phyloP scores from a whole-genome alignment of 768 basidiomycete genomes.

The Tephrocybe sp. region DNA sequence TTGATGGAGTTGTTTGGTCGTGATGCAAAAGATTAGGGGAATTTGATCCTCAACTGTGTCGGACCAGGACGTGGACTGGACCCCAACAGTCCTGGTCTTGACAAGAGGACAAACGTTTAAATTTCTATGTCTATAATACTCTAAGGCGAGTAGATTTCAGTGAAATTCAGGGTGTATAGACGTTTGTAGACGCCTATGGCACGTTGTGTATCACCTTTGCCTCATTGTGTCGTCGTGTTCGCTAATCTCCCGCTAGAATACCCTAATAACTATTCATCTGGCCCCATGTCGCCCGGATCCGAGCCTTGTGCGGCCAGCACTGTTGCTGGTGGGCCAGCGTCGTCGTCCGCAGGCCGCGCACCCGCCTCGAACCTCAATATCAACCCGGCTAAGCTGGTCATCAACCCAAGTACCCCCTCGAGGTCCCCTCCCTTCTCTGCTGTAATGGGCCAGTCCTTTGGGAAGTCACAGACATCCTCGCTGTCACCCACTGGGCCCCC shows the following conservation, averaged over 20 bases:
- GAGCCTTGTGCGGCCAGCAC: slow-evolving; percentile 18
- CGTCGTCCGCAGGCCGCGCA: slow-evolving; percentile 33
- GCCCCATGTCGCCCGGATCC: slow-evolving; percentile 22
- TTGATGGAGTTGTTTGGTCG: slow-evolving; percentile 14
- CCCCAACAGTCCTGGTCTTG: not conserved
- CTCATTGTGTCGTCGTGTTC: slow-evolving; percentile 20
- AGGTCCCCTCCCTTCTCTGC: slow-evolving; percentile 18
- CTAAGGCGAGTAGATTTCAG: slow-evolving; percentile 9
- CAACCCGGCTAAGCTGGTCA: slow-evolving; percentile 17
- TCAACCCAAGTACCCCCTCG: slow-evolving; percentile 15
- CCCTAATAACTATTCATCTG: slow-evolving; percentile 21
- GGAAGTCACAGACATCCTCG: slow-evolving; percentile 24
- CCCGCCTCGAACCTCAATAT: slow-evolving; percentile 38
- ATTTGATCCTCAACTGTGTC: not conserved
- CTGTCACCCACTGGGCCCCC: slow-evolving; percentile 17
- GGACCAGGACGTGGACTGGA: slow-evolving; percentile 6
- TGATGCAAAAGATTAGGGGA: slow-evolving; percentile 13
- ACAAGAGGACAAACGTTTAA: slow-evolving; percentile 6
- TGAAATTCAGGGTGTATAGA: not conserved
- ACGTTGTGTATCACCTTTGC: slow-evolving; percentile 14
- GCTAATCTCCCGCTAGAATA: slow-evolving; percentile 20
- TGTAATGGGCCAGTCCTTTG: slow-evolving; percentile 39
- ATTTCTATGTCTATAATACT: slow-evolving; percentile 13
- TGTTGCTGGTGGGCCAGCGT: slow-evolving; percentile 26
- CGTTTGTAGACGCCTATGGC: slow-evolving; percentile 4